Base-by-base conservation (phyloP, 2,329 filamentous ascomycete species). In the Botrytis medusae region DNA sequence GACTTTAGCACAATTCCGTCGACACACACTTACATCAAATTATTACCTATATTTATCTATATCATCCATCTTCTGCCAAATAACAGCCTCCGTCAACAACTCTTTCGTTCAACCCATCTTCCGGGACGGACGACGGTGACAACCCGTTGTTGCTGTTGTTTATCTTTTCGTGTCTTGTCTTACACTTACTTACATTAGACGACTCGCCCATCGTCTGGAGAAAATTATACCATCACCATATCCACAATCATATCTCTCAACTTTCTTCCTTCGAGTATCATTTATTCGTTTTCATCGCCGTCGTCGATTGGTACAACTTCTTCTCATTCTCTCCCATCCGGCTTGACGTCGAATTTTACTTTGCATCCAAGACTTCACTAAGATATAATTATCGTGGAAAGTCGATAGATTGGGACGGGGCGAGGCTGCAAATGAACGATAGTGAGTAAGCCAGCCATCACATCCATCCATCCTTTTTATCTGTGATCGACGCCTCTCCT, bases 361-460 rank as follows among this genome's bases (percentile, higher is more conserved):
- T 68, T 22, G 6, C 20, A 5, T 4, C 12, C 22, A 40, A 40
- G 16, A 18, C 16, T 29, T 22, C 40, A 12, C 18, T 16, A 32
- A 29, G 34, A 57, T 18, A 57, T 8, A 16, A 68, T 42, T 32
- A 14, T 57, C 65, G 40, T 75, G 72, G 72, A 71, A 32, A 48
- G 48, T 60, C 40, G 34, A 44, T 18, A 57, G 12, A 29, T 18
- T 54, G 51, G 32, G 32, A 29, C 22, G 59, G 44, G 14, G 65
- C 71, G 70, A 73, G 72, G 68, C 61, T 76, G 76, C 77, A 76
- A 78, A 79, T 79, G 78, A 79, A 74, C 74, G 77, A 79, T 76
- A 78, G 78, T 79, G 75, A 77, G 78, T 73, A 71, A 67, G 14
- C 34, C n/a, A 64, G 9, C 44, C 37, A 48, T 68, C 51, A 37